phyloP scores from a whole-genome alignment of 1,284 basidiomycete species.

The Sanghuangporus weigelae region DNA sequence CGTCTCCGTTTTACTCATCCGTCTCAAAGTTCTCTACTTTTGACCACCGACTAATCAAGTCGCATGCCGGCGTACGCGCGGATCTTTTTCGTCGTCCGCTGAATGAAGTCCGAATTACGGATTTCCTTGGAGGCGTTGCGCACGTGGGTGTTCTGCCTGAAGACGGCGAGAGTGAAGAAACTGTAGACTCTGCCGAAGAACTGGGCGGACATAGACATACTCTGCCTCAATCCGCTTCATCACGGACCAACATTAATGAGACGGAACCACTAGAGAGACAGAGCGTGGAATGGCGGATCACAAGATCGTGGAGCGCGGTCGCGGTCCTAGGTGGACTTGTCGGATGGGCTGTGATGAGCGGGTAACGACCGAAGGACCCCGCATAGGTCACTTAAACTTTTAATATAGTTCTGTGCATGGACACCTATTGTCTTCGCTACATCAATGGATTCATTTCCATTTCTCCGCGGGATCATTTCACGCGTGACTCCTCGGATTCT shows the following conservation, averaged over 20 bases:
- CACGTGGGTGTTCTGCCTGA: conserved; percentile 56
- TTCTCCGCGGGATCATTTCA: no score
- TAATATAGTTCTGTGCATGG: no score
- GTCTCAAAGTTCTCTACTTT: conserved; percentile 70
- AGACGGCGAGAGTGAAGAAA: background rate
- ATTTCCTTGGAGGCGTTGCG: conserved; percentile 93
- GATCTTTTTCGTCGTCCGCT: conserved; percentile 77
- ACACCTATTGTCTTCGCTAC: no score
- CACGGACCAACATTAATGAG: background rate
- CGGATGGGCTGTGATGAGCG: background rate
- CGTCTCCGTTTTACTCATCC: background rate
- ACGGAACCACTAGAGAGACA: background rate
- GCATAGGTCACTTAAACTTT: background rate
- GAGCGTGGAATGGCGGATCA: background rate
- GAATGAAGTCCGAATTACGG: conserved; percentile 75
- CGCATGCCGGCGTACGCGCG: conserved; percentile 81
- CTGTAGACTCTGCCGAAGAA: background rate
- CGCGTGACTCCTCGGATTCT: no score
- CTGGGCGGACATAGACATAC: background rate
- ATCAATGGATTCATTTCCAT: no score
- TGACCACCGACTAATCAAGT: conserved; percentile 71
- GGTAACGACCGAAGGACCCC: background rate
- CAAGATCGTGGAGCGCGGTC: background rate
- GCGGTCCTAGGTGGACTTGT: background rate
- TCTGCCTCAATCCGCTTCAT: background rate